Conservation (phyloP, 768 basidiomycete species). For the Kwoniella sp. region DNA sequence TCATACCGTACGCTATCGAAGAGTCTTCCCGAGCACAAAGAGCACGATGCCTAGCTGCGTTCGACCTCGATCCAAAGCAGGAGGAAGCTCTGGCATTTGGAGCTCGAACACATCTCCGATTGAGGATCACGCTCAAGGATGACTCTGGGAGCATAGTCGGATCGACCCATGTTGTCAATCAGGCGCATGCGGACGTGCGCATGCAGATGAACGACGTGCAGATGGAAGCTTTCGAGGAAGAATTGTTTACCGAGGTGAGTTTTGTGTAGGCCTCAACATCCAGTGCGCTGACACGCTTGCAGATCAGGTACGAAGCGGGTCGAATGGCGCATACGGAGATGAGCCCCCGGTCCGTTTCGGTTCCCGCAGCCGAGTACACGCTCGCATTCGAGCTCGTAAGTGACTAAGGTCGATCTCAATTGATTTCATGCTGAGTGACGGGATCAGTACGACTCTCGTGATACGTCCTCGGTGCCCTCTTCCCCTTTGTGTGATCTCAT, state of each 20-base stretch:
- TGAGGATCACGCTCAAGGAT: conserved; percentile 22
- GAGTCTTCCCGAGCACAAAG: conserved; percentile 22
- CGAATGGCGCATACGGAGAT: conserved; percentile 7
- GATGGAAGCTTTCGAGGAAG: conserved; percentile 42
- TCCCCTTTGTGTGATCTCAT: conserved; percentile 28
- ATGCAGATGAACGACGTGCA: conserved; percentile 31
- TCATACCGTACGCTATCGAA: conserved; percentile 43
- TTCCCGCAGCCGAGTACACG: conserved; percentile 14
- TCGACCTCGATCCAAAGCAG: conserved; percentile 37
- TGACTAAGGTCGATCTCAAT: too few relatives aligned
- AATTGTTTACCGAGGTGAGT: conserved; percentile 34
- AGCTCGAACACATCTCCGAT: conserved; percentile 19
- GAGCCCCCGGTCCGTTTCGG: conserved; percentile 3
- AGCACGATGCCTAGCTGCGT: conserved; percentile 36
- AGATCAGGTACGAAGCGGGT: conserved; percentile 25
- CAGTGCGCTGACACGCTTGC: neutral
- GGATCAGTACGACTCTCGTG: conserved; percentile 24
- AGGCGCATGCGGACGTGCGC: conserved; percentile 7
- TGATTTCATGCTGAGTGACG: too few relatives aligned
- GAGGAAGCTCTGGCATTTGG: conserved; percentile 33
- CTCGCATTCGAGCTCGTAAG: conserved; percentile 33
- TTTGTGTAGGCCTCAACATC: too few relatives aligned
- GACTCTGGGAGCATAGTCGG: neutral
- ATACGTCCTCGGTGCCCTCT: neutral
- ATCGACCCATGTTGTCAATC: neutral